A percentile compares a stretch with the other conserved stretches of the same genome.
These are phyloP conservation scores for Cryphonectria radicalis DNA, from an alignment of 2,329 filamentous ascomycete genomes.

Conservation along the genomic window DNA sequence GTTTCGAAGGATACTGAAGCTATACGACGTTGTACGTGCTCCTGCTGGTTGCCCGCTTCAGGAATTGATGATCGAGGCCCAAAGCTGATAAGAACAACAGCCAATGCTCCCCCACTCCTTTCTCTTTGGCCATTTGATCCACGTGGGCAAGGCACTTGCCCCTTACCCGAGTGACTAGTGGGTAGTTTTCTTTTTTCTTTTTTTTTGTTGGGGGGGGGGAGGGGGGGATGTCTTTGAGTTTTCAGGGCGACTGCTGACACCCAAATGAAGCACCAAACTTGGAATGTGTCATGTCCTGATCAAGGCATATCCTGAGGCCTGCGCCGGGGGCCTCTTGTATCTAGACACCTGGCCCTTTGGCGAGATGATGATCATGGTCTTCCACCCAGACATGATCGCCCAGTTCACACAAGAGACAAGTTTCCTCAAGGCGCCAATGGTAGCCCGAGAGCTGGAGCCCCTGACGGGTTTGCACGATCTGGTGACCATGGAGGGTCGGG, in stretches of 20 bases:
- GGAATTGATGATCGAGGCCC: no score
- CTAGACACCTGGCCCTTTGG: conserved; percentile 45
- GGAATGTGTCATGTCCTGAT: background rate
- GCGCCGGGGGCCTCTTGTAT: conserved; percentile 39
- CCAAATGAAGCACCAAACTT: conserved; percentile 4
- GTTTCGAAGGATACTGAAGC: conserved; percentile 7
- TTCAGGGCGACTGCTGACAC: background rate
- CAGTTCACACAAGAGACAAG: conserved; percentile 43
- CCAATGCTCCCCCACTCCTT: conserved; percentile 42
- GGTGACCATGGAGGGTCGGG: conserved; percentile 17
- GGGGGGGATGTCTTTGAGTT: background rate
- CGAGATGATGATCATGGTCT: conserved; percentile 41
- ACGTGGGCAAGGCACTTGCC: conserved; percentile 5
- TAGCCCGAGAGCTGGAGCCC: background rate
- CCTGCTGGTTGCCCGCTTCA: background rate
- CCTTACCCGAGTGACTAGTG: conserved; percentile 10
- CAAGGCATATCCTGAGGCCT: conserved; percentile 38
- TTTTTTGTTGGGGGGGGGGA: no score
- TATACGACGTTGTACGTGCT: conserved; percentile 12
- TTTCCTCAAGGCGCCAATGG: conserved; percentile 9
- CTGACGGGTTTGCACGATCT: conserved; percentile 16
- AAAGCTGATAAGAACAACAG: conserved; percentile 29
- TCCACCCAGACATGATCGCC: conserved; percentile 43
- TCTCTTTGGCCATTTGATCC: conserved; percentile 38
- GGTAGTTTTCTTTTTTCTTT: background rate